These are phyloP conservation scores for Cyclostephanos invisitatus DNA, from an alignment of 108 stramenopile genomes.

Conservation along the genomic window DNA sequence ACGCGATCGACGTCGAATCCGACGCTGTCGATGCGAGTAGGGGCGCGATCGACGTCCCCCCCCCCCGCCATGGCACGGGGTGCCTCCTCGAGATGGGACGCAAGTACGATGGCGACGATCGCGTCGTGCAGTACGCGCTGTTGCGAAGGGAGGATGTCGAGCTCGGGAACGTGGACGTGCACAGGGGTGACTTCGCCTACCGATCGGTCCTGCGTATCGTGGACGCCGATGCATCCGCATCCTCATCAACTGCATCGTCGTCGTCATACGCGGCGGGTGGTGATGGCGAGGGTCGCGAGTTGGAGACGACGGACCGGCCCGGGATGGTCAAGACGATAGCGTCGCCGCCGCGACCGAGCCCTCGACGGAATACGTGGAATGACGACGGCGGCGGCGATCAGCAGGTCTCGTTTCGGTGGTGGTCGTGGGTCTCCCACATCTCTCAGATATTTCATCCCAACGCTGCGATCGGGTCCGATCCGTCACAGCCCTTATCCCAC, in stretches of 20 bases:
- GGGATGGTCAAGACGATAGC: slow-evolving; percentile 8
- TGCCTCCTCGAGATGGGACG: slow-evolving; percentile 35
- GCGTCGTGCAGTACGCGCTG: slow-evolving; percentile 34
- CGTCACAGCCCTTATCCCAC: background rate
- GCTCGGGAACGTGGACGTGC: slow-evolving; percentile 43
- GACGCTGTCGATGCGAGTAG: background rate
- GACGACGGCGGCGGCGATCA: slow-evolving; percentile 8
- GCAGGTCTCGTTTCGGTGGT: slow-evolving; percentile 50
- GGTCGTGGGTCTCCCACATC: slow-evolving; percentile 45
- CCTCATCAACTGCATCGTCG: too few relatives aligned
- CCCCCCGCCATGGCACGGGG: background rate
- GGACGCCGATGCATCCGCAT: background rate
- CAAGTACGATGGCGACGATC: slow-evolving; percentile 30
- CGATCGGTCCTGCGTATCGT: slow-evolving; percentile 19
- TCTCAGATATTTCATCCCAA: slow-evolving; percentile 28
- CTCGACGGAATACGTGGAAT: background rate
- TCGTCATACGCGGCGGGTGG: background rate
- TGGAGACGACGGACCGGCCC: slow-evolving; percentile 20
- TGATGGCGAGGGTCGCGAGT: slow-evolving; percentile 4
- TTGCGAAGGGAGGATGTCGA: slow-evolving; percentile 20
- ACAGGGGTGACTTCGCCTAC: slow-evolving; percentile 42
- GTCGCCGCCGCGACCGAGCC: background rate
- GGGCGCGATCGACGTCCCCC: background rate
- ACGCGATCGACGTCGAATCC: background rate
- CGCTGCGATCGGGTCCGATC: background rate